These are phyloP conservation scores for Cryphonectria nitschkei DNA, from an alignment of 2,329 filamentous ascomycete species.

Conservation along the genomic window DNA sequence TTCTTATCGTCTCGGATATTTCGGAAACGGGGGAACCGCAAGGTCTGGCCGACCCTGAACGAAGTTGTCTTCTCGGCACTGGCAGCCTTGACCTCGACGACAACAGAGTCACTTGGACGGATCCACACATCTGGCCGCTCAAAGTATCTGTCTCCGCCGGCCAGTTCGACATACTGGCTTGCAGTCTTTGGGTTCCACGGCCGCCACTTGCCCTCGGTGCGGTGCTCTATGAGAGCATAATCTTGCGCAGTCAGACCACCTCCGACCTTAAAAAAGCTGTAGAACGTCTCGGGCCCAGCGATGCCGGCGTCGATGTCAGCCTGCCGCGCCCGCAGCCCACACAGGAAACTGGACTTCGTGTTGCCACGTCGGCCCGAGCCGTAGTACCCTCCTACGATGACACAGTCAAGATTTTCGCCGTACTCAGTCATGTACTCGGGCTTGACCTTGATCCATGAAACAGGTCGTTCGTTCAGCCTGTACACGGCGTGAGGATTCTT, in stretches of 20 bases:
- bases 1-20: constrained; percentile 77
- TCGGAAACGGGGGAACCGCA: constrained; percentile 92
- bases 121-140: constrained; percentile 95
- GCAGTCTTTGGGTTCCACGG: constrained; percentile 84
- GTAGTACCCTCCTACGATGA: constrained; percentile 91
- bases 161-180: constrained; percentile 77
- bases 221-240: constrained; percentile 79
- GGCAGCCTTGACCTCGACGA: constrained; percentile 87
- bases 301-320: constrained; percentile 61
- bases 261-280: constrained; percentile 98
- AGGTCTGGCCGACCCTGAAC: constrained; percentile 75
- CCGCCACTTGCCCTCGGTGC: constrained; percentile 89
- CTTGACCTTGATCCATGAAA: constrained; percentile 98
- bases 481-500: constrained; percentile 93
- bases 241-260: constrained; percentile 86
- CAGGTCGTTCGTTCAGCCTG: constrained; percentile 83
- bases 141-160: constrained; percentile 67
- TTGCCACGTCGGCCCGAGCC: constrained; percentile 86
- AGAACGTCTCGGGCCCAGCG: constrained; percentile 72
- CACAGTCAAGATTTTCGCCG: constrained; percentile 87
- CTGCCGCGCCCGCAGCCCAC: constrained; percentile 77
- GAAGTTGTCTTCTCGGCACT: constrained; percentile 74
- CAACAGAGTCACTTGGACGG: constrained; percentile 81
- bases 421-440: constrained; percentile 98
- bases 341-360: constrained; percentile 83